Base-by-base conservation (phyloP, 805 yeast genomes). In the Brettanomyces nanus region DNA sequence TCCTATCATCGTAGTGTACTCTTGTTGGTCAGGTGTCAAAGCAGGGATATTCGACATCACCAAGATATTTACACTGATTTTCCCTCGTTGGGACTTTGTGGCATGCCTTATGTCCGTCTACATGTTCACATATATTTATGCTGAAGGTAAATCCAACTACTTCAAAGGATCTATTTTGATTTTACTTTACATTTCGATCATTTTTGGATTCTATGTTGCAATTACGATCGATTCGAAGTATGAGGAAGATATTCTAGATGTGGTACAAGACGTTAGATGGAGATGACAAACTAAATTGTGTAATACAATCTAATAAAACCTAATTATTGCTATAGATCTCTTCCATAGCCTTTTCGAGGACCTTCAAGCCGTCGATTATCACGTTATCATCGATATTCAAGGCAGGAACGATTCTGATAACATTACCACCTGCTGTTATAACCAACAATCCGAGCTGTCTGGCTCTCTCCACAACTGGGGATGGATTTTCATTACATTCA, bases 141-240 rank as follows among this genome's bases (percentile, higher is more conserved):
- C 96, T 0, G 98, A 92, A 56, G 98, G 98, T 2, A 87, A 89
- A 54, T 82, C 95, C 22, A 92, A 92, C 56, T 92, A 92, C 58
- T 90, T 92, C 71, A 92, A 92, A 59, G 97, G 98, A 2, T 80
- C 89, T 13, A 85, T 92, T 47, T 64, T 90, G 54, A 75, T 90
- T 10, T 70, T 92, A 45, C 70, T 85, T 23, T 90, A 90, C 54
- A 52, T 77, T 27, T 85, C 85, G 25, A 77, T 85, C 7, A 63
- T 85, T 39, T 64, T 76, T 35, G 98, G 97, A 1, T 89, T 90
- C 59, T 87, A 76, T 66, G 77, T 82, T 47, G 75, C 73, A 17
- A 69, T 64, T 29, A 50, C 54, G 19, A 65, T 69, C 17, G 66
- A 62, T 31, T 42, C 51, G 18, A 19, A 34, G 31, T 25, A 25